Conservation (phyloP, 2,329 filamentous ascomycete genomes). For the Coleophoma crateriformis region DNA sequence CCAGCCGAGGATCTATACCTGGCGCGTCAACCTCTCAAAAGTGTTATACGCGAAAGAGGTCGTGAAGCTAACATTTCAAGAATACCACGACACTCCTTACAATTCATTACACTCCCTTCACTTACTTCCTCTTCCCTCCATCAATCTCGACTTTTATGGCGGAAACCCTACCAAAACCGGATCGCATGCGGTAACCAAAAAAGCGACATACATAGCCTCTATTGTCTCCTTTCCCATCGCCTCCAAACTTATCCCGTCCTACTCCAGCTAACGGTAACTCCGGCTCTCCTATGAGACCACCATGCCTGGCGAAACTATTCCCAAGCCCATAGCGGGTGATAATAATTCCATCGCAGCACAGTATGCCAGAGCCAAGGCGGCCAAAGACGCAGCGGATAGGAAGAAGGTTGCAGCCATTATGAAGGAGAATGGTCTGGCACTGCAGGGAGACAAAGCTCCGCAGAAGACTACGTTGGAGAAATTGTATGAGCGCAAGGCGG, state of each 20-base stretch:
- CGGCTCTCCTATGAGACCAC: too few relatives aligned
- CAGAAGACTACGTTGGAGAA: conserved; percentile 17
- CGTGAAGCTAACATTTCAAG: not conserved
- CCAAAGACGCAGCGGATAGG: conserved; percentile 20
- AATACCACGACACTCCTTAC: too few relatives aligned
- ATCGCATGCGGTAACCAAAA: not conserved
- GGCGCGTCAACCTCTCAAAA: not conserved
- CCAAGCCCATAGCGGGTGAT: conserved; percentile 21
- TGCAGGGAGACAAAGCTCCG: conserved; percentile 4
- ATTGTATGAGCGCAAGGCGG: conserved; percentile 21
- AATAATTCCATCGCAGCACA: conserved; percentile 23
- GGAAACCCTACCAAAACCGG: not conserved
- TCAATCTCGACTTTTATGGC: not conserved
- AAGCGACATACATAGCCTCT: too few relatives aligned
- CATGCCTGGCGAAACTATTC: conserved; percentile 15
- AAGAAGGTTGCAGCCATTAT: conserved; percentile 11
- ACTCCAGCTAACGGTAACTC: too few relatives aligned
- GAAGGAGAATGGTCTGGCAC: conserved; percentile 5
- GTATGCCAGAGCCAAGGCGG: conserved; percentile 24
- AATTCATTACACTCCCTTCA: too few relatives aligned
- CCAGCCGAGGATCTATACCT: not conserved
- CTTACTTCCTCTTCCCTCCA: too few relatives aligned
- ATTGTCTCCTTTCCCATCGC: too few relatives aligned
- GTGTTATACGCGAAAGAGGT: not conserved
- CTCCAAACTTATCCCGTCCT: too few relatives aligned